These are phyloP conservation scores for Teratosphaeria destructans DNA, from an alignment of 2,329 filamentous ascomycete genomes.

Conservation along the genomic window DNA sequence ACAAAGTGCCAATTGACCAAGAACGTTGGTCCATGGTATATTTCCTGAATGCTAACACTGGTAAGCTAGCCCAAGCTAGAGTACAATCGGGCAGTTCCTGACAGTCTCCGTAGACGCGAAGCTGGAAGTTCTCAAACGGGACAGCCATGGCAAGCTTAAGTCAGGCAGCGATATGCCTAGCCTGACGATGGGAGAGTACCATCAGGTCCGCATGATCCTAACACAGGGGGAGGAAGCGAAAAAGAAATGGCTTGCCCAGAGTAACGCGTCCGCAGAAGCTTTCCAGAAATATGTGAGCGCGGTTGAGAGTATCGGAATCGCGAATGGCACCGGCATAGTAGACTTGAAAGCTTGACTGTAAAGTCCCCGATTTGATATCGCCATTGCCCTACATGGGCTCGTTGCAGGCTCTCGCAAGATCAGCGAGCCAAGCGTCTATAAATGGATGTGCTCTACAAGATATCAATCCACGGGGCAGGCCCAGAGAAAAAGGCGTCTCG, in stretches of 20 bases:
- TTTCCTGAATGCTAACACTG: slow-evolving; percentile 8
- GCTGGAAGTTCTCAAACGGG: background rate
- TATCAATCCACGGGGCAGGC: too few species aligned
- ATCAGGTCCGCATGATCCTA: background rate
- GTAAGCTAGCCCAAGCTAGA: background rate
- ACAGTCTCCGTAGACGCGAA: background rate
- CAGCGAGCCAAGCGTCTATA: too few species aligned
- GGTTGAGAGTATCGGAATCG: background rate
- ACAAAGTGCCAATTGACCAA: slow-evolving; percentile 8
- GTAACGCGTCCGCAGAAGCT: background rate
- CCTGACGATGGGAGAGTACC: background rate
- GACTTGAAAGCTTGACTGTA: background rate
- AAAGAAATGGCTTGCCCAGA: background rate
- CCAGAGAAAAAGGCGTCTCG: too few species aligned
- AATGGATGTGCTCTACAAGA: too few species aligned
- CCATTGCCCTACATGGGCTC: background rate
- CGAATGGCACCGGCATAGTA: background rate
- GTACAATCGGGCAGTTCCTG: background rate
- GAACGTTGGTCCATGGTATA: slow-evolving; percentile 17
- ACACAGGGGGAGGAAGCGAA: background rate
- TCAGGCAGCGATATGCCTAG: background rate
- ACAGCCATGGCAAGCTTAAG: background rate
- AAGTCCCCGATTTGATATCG: background rate
- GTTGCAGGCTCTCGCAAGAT: background rate
- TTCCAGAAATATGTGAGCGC: background rate